phyloP scores from a whole-genome alignment of 805 yeast species.

The Blastobotrys americana region DNA sequence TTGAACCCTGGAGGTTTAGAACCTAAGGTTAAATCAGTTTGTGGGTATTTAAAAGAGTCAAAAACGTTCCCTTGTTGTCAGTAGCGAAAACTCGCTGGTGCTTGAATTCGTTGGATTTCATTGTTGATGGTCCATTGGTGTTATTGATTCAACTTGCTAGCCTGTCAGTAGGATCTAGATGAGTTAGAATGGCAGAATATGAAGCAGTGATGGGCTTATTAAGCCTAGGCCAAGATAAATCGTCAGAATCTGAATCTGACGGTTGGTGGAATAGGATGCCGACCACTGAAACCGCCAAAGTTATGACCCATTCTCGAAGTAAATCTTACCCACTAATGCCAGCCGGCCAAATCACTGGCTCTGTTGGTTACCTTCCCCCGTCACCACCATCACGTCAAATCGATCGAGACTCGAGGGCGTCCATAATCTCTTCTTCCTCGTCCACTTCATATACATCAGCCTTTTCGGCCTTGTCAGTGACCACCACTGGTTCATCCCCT shows the following conservation, averaged over 20 bases:
- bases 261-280: not conserved
- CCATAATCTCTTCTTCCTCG: not conserved
- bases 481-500: not conserved
- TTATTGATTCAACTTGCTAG: too few relatives aligned
- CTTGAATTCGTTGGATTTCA: too few relatives aligned
- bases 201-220: slow-evolving; percentile 21
- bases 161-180: too few relatives aligned
- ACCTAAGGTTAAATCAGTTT: too few relatives aligned
- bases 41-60: too few relatives aligned
- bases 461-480: not conserved
- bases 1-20: too few relatives aligned
- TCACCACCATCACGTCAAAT: slow-evolving; percentile 1
- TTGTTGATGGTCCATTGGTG: too few relatives aligned
- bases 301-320: not conserved
- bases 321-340: slow-evolving; percentile 1
- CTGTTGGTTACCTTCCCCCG: not conserved
- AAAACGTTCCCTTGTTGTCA: too few relatives aligned
- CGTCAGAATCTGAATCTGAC: not conserved
- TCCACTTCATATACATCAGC: not conserved
- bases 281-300: slow-evolving; percentile 1
- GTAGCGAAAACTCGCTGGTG: too few relatives aligned
- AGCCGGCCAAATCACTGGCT: not conserved
- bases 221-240: slow-evolving; percentile 13
- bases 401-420: slow-evolving; percentile 2
- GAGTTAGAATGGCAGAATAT: slow-evolving; percentile 15